Percentiles rank a stretch among this genome's conserved stretches.
These are phyloP conservation scores for Scheffersomyces segobiensis DNA, from an alignment of 1,139 yeast species.

Conservation along the genomic window DNA sequence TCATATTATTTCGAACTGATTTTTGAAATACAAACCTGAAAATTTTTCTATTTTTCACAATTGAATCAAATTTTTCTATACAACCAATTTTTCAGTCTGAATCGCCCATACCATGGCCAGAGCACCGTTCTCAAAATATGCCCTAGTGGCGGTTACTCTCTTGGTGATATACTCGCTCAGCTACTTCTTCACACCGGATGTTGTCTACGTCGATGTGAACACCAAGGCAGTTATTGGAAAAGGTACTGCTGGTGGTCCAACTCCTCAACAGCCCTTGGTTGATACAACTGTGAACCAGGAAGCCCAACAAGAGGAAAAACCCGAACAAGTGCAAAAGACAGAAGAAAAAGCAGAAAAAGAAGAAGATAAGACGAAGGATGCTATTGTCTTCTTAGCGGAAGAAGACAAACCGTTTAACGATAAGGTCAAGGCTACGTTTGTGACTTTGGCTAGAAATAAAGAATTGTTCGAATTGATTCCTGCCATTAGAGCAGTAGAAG, in stretches of 20 bases:
- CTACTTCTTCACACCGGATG: constrained; percentile 15
- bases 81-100: background rate
- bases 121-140: constrained; percentile 16
- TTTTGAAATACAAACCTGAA: too few relatives aligned
- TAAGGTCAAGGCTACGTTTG: constrained; percentile 59
- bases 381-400: constrained; percentile 1
- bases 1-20: background rate
- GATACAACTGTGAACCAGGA: background rate
- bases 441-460: constrained; percentile 59
- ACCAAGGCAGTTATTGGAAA: constrained; percentile 18
- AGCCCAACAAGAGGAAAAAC: background rate
- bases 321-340: background rate
- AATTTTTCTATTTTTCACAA: too few relatives aligned
- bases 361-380: constrained; percentile 2
- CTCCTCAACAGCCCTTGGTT: background rate
- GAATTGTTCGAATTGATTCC: constrained; percentile 65
- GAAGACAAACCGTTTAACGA: constrained; percentile 1
- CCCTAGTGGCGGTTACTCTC: constrained; percentile 19
- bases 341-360: constrained; percentile 1
- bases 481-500: constrained; percentile 70
- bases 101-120: constrained; percentile 17
- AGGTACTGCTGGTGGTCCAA: background rate
- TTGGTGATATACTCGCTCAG: constrained; percentile 19
- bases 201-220: constrained; percentile 26
- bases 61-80: background rate